A percentile compares a stretch with the other conserved stretches of the same genome.
phyloP scores from a whole-genome alignment of 1,284 basidiomycete species.

The Heliocybe sulcata region DNA sequence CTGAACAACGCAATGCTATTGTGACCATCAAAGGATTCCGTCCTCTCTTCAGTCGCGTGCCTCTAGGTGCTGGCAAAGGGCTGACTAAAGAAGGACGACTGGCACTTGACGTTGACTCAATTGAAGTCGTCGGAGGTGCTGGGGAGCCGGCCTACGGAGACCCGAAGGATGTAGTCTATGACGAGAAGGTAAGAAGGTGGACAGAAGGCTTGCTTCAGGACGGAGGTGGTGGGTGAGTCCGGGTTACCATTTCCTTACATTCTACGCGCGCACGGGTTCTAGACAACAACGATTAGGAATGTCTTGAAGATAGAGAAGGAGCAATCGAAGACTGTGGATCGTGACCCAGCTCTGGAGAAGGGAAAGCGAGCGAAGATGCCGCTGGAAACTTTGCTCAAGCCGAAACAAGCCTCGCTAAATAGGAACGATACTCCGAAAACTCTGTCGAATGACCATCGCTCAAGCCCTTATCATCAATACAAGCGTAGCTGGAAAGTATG shows the following conservation, averaged over 20 bases:
- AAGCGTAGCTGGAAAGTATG: not conserved
- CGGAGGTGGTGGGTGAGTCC: slow-evolving; percentile 47
- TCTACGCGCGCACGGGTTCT: not conserved
- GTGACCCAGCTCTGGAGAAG: not conserved
- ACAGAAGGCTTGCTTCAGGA: slow-evolving; percentile 37
- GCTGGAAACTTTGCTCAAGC: not conserved
- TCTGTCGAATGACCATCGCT: not conserved
- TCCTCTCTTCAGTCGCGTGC: slow-evolving; percentile 40
- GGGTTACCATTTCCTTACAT: not conserved
- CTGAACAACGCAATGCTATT: slow-evolving; percentile 23
- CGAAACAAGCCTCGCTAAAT: not conserved
- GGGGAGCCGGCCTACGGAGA: slow-evolving; percentile 36
- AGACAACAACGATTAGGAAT: slow-evolving; percentile 27
- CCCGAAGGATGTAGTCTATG: slow-evolving; percentile 33
- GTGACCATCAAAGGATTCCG: slow-evolving; percentile 35
- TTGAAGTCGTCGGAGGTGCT: slow-evolving; percentile 30
- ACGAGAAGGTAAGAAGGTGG: slow-evolving; percentile 38
- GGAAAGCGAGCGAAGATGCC: not conserved
- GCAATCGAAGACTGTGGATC: slow-evolving; percentile 11
- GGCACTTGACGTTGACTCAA: slow-evolving; percentile 37
- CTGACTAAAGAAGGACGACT: slow-evolving; percentile 31
- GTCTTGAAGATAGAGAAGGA: slow-evolving; percentile 33
- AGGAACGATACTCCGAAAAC: not conserved
- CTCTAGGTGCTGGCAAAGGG: slow-evolving; percentile 21
- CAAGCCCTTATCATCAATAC: not conserved